A percentile compares a stretch with the other conserved stretches of the same genome.
These are phyloP conservation scores for Lecanicillium sp. DNA, from an alignment of 2,329 filamentous ascomycete genomes.

Conservation along the genomic window DNA sequence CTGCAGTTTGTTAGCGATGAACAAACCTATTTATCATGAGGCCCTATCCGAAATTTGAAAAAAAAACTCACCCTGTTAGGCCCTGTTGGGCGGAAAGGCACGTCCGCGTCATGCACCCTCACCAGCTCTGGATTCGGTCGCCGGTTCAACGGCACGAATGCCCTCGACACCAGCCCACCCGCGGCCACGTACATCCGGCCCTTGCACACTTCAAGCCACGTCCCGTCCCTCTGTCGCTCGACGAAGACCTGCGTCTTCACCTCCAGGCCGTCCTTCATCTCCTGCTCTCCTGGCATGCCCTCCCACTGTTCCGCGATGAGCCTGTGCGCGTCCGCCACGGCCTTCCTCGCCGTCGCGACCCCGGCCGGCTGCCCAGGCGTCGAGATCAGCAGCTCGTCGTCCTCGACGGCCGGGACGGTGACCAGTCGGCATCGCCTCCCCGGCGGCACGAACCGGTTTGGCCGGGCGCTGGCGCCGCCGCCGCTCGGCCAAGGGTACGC, in stretches of 20 bases:
- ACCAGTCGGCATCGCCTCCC: constrained; percentile 1
- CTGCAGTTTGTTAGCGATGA: too few relatives aligned
- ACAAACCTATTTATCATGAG: too few relatives aligned
- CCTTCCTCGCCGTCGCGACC: not conserved
- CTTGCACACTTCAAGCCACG: constrained; percentile 2
- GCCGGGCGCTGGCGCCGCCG: not conserved
- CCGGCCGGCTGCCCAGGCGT: not conserved
- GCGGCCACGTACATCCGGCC: not conserved
- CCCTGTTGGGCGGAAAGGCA: too few relatives aligned
- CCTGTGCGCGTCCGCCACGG: not conserved
- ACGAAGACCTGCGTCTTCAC: not conserved
- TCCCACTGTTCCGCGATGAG: not conserved
- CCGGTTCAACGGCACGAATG: not conserved
- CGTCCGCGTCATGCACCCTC: constrained; percentile 1
- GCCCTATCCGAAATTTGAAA: too few relatives aligned
- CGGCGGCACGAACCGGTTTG: not conserved
- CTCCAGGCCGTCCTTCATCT: not conserved
- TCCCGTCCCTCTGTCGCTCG: not conserved
- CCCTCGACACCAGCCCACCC: not conserved
- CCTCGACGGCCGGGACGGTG: not conserved
- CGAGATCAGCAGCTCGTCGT: not conserved
- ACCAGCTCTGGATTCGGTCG: constrained; percentile 6
- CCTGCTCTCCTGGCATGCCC: not conserved
- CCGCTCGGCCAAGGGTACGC: not conserved
- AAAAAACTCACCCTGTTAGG: too few relatives aligned